Evolutionary conservation across 345 rosid genomes (phyloP), one percentile per base, ranked within the genome.

Genomic region (Corchorus capsularis): DNA sequence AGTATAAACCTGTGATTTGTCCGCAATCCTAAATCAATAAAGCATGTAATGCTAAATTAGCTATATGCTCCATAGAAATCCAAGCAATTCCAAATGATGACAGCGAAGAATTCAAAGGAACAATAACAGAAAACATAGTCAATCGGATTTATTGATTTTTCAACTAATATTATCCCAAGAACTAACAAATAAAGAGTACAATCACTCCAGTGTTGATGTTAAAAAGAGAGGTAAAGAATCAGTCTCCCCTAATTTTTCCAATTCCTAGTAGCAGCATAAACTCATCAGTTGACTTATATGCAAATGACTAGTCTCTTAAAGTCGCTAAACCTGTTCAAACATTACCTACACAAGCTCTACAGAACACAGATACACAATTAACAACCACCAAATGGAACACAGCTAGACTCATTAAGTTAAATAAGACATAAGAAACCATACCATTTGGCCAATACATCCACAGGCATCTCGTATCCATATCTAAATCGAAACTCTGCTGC

Each of bases 391-490:
- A 53, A 1, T 6, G 57, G 16, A 72, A 12, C 49, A 17, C 8
- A 14, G 60, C 59, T 37, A 22, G 57, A 69, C 9, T 22, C 37
- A 0, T 39, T 34, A 63, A 12, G 57, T 74, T 54, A 4, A 32
- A 56, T 17, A 45, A 35, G 57, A 70, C 34, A 15, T 10, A 37
- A 77, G 43, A 54, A 74, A 69, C 41, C 70, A 66, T 83, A 80
- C 88, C 87, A 87, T 64, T 86, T 96, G n/a, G 99, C 84, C 81
- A 96, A 87, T 53, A 82, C 89, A 83, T 96, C 99, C 5, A 89
- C 98, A 62, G 98, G 99, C 97, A 96, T 94, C 83, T 96, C 99
- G 35, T 96, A 96, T 76, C 98, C 99, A 81, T 96, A 90, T 86
- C 82, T 92, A 79, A 87, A 89, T 62, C 97, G 93, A 83, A 94